These are phyloP conservation scores for Thielaviopsis musarum DNA, from an alignment of 2,329 filamentous ascomycete species.

Conservation along the genomic window DNA sequence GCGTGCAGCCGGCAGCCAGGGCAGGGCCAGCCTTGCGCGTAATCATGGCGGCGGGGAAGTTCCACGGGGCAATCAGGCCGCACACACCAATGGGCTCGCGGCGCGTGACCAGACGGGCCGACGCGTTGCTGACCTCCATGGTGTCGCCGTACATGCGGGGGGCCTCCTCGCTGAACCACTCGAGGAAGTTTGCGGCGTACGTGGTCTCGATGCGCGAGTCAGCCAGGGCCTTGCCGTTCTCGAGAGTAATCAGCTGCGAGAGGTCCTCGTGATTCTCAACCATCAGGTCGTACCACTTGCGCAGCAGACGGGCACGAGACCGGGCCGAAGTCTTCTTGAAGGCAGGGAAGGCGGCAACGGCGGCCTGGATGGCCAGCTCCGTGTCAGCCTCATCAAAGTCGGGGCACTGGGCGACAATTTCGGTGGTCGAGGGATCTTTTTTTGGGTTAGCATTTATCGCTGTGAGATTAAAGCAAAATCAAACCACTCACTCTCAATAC, in stretches of 20 bases:
- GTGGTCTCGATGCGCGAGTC: conserved; percentile 56
- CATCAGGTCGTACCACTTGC: conserved; percentile 70
- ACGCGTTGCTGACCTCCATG: conserved; percentile 50
- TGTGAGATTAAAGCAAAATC: not conserved
- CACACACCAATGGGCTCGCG: conserved; percentile 77
- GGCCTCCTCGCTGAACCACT: conserved; percentile 72
- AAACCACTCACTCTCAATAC: conserved; percentile 45
- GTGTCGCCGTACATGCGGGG: conserved; percentile 58
- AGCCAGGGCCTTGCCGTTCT: conserved; percentile 72
- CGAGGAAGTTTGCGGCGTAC: conserved; percentile 60
- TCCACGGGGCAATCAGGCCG: conserved; percentile 76
- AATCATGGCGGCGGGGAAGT: conserved; percentile 68
- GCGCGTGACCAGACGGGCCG: conserved; percentile 60
- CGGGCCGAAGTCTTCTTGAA: conserved; percentile 59
- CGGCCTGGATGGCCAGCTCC: conserved; percentile 67
- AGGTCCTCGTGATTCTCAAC: conserved; percentile 64
- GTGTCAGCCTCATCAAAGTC: conserved; percentile 71
- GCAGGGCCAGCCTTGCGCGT: conserved; percentile 55
- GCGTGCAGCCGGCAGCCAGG: conserved; percentile 86
- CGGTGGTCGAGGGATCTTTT: conserved; percentile 64
- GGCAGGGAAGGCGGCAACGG: conserved; percentile 52
- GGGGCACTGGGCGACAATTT: conserved; percentile 65
- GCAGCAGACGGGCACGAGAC: conserved; percentile 54
- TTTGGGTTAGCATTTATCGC: not conserved
- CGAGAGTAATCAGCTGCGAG: conserved; percentile 69